Base-by-base conservation (phyloP, 371 early-diverging fungal genomes). In the Rhizopus sp. region DNA sequence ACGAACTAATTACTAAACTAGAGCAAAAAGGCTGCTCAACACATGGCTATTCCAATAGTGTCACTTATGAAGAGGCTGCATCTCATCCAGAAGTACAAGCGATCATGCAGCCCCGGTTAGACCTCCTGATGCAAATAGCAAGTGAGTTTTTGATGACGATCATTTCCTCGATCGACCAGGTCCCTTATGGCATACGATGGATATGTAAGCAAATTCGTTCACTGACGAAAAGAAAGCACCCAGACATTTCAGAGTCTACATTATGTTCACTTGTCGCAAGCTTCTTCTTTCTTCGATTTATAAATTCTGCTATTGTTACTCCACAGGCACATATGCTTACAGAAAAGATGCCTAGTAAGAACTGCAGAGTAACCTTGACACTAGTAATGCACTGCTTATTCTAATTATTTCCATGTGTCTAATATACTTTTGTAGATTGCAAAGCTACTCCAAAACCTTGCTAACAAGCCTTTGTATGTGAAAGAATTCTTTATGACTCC, bases 161-260 rank as follows among this genome's bases (percentile, higher is more conserved):
- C 46, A 80, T 94, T 15, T 76, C 73, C 15, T 87, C 88, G 4
- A 66, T 88, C 17, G 91, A 93, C 50, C 82, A 87, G 53, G 90
- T 92, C 3, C 96, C 96, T 4, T 94, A 93, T 62, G 96, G 95
- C 33, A 95, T 96, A 66, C 83, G 95, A n/a, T 96, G 95, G 95
- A 93, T 96, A 47, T 96, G 96, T 73, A 96, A 96, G 65, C 94
- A 95, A 75, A 95, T 96, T 70, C 81, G 90, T 13, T 88, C 88
- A 5, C 69, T 95, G 59, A 91, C 94, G 5, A 90, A 91, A 84
- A 62, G 90, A 60, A 89, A 88, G 69, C 93, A 88, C 76, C 94
- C 95, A 0, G 86, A 93, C 44, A 89, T 91, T 13, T 80, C 92
- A n/a, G 93, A 93, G 47, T 75, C 80, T 53, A 86, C 88, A 30